phyloP scores from a whole-genome alignment of 257 asterid genomes.

The Forsythia viridissima region DNA sequence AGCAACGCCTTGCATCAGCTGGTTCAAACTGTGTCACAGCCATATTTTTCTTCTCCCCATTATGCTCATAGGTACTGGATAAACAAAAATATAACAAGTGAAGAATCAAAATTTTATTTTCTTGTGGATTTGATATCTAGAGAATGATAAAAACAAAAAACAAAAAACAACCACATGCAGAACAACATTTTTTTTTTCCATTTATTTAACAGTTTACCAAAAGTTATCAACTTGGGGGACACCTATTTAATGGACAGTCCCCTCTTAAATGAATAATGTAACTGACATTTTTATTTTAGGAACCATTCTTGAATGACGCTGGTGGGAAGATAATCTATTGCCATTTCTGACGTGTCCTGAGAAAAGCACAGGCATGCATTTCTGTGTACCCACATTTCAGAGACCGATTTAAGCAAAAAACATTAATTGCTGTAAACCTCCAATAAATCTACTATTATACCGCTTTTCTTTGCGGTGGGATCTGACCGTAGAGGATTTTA shows the following conservation, averaged over 20 bases:
- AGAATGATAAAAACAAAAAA: background rate
- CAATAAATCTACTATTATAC: background rate
- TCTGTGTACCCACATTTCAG: background rate
- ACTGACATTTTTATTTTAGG: background rate
- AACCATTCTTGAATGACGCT: background rate
- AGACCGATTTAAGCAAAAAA: background rate
- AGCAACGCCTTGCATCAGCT: slow-evolving; percentile 97
- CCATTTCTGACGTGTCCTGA: background rate
- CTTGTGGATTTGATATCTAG: background rate
- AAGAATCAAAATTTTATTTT: slow-evolving; percentile 1
- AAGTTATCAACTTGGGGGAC: background rate
- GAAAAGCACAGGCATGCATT: background rate
- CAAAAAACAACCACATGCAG: too few relatives aligned
- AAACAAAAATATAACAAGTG: slow-evolving; percentile 23
- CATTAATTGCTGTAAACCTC: background rate
- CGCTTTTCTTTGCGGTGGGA: too few relatives aligned
- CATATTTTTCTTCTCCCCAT: slow-evolving; percentile 88
- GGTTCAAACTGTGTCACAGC: slow-evolving; percentile 98
- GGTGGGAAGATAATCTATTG: background rate
- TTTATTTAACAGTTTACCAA: background rate
- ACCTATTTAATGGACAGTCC: too few relatives aligned
- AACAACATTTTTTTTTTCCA: background rate
- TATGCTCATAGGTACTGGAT: slow-evolving; percentile 75
- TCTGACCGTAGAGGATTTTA: too few relatives aligned
- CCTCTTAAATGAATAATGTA: too few relatives aligned